These are phyloP conservation scores for Microstroma glucosiphilum DNA, from an alignment of 1,284 basidiomycete genomes.

Conservation along the genomic window DNA sequence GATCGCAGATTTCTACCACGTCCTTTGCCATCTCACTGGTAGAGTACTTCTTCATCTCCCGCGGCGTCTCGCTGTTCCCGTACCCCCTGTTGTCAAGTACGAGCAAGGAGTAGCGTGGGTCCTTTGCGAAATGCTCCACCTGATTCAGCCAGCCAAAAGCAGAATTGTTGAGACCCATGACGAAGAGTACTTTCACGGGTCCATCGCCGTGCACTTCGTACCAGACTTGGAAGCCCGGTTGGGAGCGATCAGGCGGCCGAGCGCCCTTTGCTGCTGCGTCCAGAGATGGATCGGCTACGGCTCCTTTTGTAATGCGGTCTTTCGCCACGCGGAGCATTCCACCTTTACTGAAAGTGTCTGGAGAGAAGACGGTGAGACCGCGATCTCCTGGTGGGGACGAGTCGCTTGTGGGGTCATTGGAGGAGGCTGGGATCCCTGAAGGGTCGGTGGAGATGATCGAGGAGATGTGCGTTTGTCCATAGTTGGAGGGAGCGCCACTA, in stretches of 20 bases:
- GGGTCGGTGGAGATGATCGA: constrained; percentile 2
- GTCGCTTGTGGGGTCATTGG: constrained; percentile 18
- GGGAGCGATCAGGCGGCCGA: constrained; percentile 11
- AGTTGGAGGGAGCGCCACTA: constrained; percentile 29
- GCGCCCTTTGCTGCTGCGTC: constrained; percentile 17
- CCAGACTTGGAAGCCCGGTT: constrained; percentile 37
- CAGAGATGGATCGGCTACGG: constrained; percentile 11
- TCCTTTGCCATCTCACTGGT: constrained; percentile 76
- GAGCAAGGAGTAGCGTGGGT: constrained; percentile 58
- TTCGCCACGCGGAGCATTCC: constrained; percentile 22
- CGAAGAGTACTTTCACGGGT: constrained; percentile 30
- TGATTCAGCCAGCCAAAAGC: constrained; percentile 52
- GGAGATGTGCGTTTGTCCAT: background rate
- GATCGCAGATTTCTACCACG: constrained; percentile 60
- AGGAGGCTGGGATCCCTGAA: constrained; percentile 9
- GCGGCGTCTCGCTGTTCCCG: constrained; percentile 67
- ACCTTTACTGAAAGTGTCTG: constrained; percentile 25
- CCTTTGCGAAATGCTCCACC: constrained; percentile 44
- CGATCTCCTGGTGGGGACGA: constrained; percentile 22
- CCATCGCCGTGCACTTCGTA: constrained; percentile 50
- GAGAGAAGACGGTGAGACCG: constrained; percentile 42
- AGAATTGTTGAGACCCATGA: constrained; percentile 52
- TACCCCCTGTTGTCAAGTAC: constrained; percentile 85
- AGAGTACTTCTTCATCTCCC: constrained; percentile 11
- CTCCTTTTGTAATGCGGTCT: constrained; percentile 20